Base-by-base conservation (phyloP, 768 basidiomycete genomes). In the Agaricus sinodeliciosus region DNA sequence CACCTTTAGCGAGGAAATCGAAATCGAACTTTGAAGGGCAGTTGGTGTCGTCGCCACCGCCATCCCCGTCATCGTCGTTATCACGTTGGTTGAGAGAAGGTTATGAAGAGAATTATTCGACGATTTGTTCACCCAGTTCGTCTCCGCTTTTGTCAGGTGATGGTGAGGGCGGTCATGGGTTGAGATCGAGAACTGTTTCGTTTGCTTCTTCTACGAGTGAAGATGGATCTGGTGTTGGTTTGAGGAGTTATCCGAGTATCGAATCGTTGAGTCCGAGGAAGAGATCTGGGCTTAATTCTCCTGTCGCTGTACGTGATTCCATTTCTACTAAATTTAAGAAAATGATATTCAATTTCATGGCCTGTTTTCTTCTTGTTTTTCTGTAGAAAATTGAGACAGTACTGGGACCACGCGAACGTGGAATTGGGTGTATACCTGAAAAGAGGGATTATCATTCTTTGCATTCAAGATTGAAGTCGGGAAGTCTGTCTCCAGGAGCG, bases 41-140 rank as follows among this genome's bases (percentile, higher is more conserved):
- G 31, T 11, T 7, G 31, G 31, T 31, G 31, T 31, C 43, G 15
- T 25, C 43, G 9, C 9, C 43, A 8, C 22, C 43, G 19, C 6
- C 43, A 3, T 44, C 43, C 18, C 13, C 43, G 5, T 27, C 43
- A 13, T 47, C 45, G 19, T 16, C 45, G 2, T 31, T 28, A 16
- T 27, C 31, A n/a, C 3, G 31, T 7, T 31, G 45, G 45, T 31
- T 34, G 28, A 47, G 31, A 18, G 19, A 16, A 19, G 27, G 48
- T 40, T 16, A 39, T 3, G 22, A 31, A n/a, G 36, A 49, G 26
- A 49, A 49, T 19, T 49, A 49, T 42, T 49, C 48, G 39, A 49
- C 26, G 4, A 41, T 42, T 18, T 49, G 48, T 49, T 49, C n/a
- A 25, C 39, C 48, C 3, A 49, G 48, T 36, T 16, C 19, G 13